phyloP scores from a whole-genome alignment of 805 yeast species.

The Candida saitoana region DNA sequence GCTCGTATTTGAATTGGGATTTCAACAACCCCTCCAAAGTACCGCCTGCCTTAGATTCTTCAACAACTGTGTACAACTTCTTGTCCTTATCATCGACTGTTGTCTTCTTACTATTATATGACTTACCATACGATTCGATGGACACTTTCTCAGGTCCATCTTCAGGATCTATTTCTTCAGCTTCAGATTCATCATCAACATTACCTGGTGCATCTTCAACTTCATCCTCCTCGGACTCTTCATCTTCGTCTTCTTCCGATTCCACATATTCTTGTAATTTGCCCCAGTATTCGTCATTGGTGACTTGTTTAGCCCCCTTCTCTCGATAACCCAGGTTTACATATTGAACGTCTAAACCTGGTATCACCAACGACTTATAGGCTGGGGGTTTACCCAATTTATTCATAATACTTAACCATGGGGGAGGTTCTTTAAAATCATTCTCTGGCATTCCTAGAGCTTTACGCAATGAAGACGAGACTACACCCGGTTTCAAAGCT shows the following conservation, averaged over 20 bases:
- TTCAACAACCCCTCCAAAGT: conserved; percentile 6
- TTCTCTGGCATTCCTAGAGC: conserved; percentile 66
- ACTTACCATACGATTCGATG: conserved; percentile 1
- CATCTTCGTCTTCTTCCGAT: conserved; percentile 23
- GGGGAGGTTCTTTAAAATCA: conserved; percentile 49
- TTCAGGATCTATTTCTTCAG: conserved; percentile 49
- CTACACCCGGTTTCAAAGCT: conserved; percentile 59
- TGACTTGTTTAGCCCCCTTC: conserved; percentile 11
- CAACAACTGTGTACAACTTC: conserved; percentile 19
- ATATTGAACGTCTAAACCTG: conserved; percentile 38
- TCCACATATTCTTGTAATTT: conserved; percentile 27
- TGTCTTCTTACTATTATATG: not conserved
- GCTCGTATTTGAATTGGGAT: conserved; percentile 3
- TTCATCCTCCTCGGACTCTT: conserved; percentile 47
- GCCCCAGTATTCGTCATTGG: conserved; percentile 29
- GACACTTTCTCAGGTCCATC: conserved; percentile 27
- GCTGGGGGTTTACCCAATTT: conserved; percentile 80
- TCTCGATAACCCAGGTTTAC: conserved; percentile 31
- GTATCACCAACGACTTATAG: conserved; percentile 62
- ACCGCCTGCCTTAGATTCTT: conserved; percentile 11
- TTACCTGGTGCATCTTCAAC: conserved; percentile 50
- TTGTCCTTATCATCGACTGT: conserved; percentile 5
- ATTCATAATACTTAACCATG: conserved; percentile 74
- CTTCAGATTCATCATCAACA: conserved; percentile 21
- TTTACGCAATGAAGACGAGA: conserved; percentile 55